Evolutionary conservation across 2,329 filamentous ascomycete species (phyloP).

Genomic region (Stachybotrys echinatus): DNA sequence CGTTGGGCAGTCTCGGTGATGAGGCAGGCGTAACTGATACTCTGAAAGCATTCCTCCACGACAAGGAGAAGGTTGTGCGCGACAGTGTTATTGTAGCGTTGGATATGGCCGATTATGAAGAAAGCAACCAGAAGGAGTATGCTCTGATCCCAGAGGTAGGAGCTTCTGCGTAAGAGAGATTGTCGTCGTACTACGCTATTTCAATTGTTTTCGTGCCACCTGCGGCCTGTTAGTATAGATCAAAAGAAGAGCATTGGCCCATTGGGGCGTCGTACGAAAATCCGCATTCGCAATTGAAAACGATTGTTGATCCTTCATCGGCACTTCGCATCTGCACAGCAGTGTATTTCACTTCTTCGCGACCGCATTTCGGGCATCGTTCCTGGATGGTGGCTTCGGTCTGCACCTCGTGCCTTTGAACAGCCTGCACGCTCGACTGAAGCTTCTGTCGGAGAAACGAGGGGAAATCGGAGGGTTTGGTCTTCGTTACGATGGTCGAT

Average conservation of each 20-base stretch:
- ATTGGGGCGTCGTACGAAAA: conserved; percentile 55
- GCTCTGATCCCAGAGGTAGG: conserved; percentile 72
- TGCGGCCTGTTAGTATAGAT: conserved; percentile 19
- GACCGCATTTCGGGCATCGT: conserved; percentile 75
- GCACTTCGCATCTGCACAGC: conserved; percentile 84
- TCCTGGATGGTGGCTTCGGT: conserved; percentile 64
- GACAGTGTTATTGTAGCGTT: conserved; percentile 93
- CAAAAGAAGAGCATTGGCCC: too few relatives aligned
- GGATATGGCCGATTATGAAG: conserved; percentile 97
- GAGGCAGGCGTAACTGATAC: conserved; percentile 89
- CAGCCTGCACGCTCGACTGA: conserved; percentile 74
- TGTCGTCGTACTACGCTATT: conserved; percentile 5
- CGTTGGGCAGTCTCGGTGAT: conserved; percentile 86
- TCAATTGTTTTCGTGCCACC: conserved; percentile 58
- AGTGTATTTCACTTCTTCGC: conserved; percentile 77
- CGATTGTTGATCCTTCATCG: conserved; percentile 91
- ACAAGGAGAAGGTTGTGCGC: conserved; percentile 87
- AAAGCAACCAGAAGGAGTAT: conserved; percentile 83
- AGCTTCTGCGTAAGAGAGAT: conserved; percentile 29
- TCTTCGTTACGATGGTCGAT: conserved; percentile 72
- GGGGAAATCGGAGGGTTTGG: conserved; percentile 87
- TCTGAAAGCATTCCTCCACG: conserved; percentile 76
- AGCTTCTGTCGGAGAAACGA: conserved; percentile 81
- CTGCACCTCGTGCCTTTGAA: conserved; percentile 71
- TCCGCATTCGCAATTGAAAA: conserved; percentile 84